Evolutionary conservation across 1,139 yeast species (phyloP), one percentile per base, ranked within the genome.

Genomic region (Wickerhamomyces sp.): DNA sequence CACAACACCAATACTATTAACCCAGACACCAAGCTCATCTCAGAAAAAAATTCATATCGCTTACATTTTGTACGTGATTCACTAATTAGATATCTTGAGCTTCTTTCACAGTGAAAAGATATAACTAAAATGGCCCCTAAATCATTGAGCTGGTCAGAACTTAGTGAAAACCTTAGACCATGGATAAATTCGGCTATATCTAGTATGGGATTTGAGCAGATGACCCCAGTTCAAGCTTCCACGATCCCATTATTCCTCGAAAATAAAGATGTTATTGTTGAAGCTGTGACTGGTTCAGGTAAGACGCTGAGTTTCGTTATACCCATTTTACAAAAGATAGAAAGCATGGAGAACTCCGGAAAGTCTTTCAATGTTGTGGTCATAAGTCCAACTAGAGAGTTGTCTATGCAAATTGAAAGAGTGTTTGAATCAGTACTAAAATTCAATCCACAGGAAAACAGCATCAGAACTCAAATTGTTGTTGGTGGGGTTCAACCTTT

Each of bases 201-300:
- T 18, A 78, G 91, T 2, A 66, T 85, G 54, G 97, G 96, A 2
- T 91, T 78, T 61, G 76, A 79, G 3, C 68, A 78, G 14, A 90
- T 93, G 97, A 93, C 99, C 0, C 97, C 99, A 0, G 99, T 93
- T 0, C 99, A 93, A 62, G 99, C 99, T 0, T 81, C 98, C 0
- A 85, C 95, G 0, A 86, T 93, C 42, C 99, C 99, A 0, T 69
- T 91, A 45, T 79, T 94, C 55, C 67, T 85, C 40, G 84, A 84
- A n/a, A 86, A 91, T 58, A 93, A 93, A 61, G 99, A 93, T 66
- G 98, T 93, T 10, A 95, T 94, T 10, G 97, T 90, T 2, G 96
- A 91, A 54, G 90, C 98, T 0, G 96, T 90, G 2, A 93, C 99
- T 0, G 99, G 99, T 0, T 90, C 98, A 0, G 99, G 99, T 9